These are phyloP conservation scores for Fusarium nanum DNA, from an alignment of 2,329 filamentous ascomycete genomes.

Conservation along the genomic window DNA sequence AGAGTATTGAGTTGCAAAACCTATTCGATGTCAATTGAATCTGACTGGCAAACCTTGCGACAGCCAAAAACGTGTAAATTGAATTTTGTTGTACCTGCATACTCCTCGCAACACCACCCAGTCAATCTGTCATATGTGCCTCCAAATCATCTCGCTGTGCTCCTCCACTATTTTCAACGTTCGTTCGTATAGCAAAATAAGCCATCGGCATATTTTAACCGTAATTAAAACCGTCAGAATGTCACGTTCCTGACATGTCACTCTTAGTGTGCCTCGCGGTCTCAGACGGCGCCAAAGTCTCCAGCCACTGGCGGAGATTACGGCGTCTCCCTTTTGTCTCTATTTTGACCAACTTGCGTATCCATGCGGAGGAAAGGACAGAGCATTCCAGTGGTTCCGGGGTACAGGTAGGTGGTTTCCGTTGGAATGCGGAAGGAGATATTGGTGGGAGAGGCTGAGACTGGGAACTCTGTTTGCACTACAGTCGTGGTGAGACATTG, in stretches of 20 bases:
- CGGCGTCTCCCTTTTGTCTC: background rate
- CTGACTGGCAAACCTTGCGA: background rate
- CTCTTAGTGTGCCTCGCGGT: background rate
- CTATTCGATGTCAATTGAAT: too few species aligned
- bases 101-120: background rate
- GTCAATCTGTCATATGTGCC: background rate
- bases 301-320: conserved; percentile 5
- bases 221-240: background rate
- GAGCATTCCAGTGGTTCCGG: conserved; percentile 10
- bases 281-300: conserved; percentile 1
- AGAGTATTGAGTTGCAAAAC: background rate
- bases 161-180: fast-evolving
- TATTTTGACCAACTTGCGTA: background rate
- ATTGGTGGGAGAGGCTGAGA: too few species aligned
- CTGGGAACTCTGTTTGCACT: background rate
- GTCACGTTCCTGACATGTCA: conserved; percentile 9
- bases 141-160: too few species aligned
- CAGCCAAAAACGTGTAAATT: background rate
- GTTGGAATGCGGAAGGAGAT: background rate
- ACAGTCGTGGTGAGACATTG: background rate
- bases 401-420: background rate
- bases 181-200: background rate
- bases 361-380: background rate
- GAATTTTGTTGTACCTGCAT: conserved; percentile 4
- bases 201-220: background rate